Percentiles rank a stretch among this genome's conserved stretches.
These are phyloP conservation scores for Pharus latifolius DNA, from an alignment of 176 grass and related monocot genomes.

Conservation along the genomic window DNA sequence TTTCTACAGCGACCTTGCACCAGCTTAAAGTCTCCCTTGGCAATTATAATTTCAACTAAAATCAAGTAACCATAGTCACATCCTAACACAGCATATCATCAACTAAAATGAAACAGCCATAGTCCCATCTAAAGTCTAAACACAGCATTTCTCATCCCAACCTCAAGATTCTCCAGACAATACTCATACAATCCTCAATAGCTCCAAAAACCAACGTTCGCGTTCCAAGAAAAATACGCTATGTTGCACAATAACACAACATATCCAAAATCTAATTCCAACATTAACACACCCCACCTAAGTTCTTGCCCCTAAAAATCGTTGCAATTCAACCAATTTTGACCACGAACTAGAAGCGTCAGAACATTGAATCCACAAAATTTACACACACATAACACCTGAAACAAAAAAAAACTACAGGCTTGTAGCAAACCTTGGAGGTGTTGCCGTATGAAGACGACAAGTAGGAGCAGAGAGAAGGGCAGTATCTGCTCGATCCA, in stretches of 20 bases:
- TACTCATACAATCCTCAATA: not conserved
- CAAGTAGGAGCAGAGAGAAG: slow-evolving; percentile 87
- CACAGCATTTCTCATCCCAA: not conserved
- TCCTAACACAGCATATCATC: no score
- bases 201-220: not conserved
- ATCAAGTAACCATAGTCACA: not conserved
- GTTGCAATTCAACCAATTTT: not conserved
- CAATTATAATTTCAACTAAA: not conserved
- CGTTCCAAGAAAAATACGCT: not conserved
- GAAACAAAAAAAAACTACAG: not conserved
- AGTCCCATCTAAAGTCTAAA: no score
- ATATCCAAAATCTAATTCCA: not conserved
- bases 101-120: not conserved
- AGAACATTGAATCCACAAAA: not conserved
- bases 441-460: slow-evolving; percentile 98
- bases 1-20: not conserved
- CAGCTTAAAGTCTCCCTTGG: not conserved
- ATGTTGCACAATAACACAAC: not conserved
- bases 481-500: slow-evolving; percentile 98
- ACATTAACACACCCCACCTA: not conserved
- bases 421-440: slow-evolving; percentile 69
- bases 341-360: not conserved
- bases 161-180: not conserved
- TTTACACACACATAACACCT: not conserved
- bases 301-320: not conserved